Base-by-base conservation (phyloP, 139 green algal species). In the Picochlorum sp. region DNA sequence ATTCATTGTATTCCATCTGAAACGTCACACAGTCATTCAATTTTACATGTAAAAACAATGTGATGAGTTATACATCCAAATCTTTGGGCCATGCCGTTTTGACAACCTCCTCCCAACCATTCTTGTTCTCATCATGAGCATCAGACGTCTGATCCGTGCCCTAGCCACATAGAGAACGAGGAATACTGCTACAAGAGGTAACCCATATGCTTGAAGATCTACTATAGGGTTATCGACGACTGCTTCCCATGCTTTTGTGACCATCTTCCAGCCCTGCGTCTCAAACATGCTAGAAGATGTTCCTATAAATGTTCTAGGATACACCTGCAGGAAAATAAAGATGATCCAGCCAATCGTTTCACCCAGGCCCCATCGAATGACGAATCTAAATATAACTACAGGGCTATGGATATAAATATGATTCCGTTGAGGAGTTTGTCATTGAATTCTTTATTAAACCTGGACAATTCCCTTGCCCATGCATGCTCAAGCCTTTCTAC, bases 391-490 rank as follows among this genome's bases (percentile, higher is more conserved):
- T 11, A 82, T 21, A 6, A 92, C 41, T 45, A 86, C 20, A 63
- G 70, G 16, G 58, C 74, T 30, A 94, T 62, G 7, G 74, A 51
- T 10, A 78, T 14, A 49, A 82, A 30, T 7, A 86, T 49, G 57
- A 94, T 76, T 9, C 81, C 86, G 18, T 76, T 84, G 68, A 83
- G 85, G 24, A 94, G 67, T 32, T 83, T 72, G 70, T 87, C 79
- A 73, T 95, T 95, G 81, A 93, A 95, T 58, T 88, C 84, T 16
- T 74, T 72, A n/a, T 59, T 71, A 61, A 94, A 94, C 13, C 81
- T 79, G 0, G 20, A 56, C 16, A 65, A 63, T 74, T 76, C 85
- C 41, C 68, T 65, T 44, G 59, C 51, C 78, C 74, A 83, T 6
- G 81, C 78, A 44, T 77, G 65, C 13, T 60, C 50, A 52, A 84